These are phyloP conservation scores for Apiosordaria backusii DNA, from an alignment of 495 filamentous ascomycete genomes.

Conservation along the genomic window DNA sequence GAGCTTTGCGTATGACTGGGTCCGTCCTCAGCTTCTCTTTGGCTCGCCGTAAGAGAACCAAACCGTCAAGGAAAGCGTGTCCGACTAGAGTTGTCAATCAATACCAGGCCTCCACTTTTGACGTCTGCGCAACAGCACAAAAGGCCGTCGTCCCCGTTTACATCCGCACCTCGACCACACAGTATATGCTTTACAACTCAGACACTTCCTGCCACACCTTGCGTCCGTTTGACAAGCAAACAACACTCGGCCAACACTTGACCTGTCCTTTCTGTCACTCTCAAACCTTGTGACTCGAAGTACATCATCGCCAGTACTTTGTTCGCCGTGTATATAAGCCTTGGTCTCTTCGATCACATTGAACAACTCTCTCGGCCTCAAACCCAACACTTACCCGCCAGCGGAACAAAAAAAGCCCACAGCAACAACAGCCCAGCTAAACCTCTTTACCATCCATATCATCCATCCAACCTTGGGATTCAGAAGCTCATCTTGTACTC, in stretches of 20 bases:
- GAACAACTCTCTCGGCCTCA: neutral
- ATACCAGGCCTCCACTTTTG: slow-evolving; percentile 19
- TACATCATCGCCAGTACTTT: neutral
- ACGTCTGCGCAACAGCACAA: slow-evolving; percentile 18
- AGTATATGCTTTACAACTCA: slow-evolving; percentile 21
- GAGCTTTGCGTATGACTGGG: slow-evolving; percentile 20
- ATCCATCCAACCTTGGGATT: too few relatives aligned
- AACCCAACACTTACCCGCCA: neutral
- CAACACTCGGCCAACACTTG: slow-evolving; percentile 9
- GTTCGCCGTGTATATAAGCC: neutral
- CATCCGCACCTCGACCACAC: slow-evolving; percentile 25
- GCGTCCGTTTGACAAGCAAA: slow-evolving; percentile 20
- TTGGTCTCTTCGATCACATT: neutral
- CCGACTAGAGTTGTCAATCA: slow-evolving; percentile 12
- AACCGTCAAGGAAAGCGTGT: slow-evolving; percentile 12
- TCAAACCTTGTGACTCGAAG: neutral
- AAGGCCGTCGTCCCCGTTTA: slow-evolving; percentile 27
- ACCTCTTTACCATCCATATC: too few relatives aligned
- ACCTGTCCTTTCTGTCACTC: neutral
- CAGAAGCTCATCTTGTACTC: too few relatives aligned
- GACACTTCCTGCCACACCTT: neutral
- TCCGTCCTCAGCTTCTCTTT: slow-evolving; percentile 18
- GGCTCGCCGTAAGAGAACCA: slow-evolving; percentile 16
- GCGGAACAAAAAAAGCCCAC: neutral
- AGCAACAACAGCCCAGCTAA: too few relatives aligned